Evolutionary conservation across 2,329 filamentous ascomycete genomes (phyloP).

Genomic region (Alternaria tenuissima): DNA sequence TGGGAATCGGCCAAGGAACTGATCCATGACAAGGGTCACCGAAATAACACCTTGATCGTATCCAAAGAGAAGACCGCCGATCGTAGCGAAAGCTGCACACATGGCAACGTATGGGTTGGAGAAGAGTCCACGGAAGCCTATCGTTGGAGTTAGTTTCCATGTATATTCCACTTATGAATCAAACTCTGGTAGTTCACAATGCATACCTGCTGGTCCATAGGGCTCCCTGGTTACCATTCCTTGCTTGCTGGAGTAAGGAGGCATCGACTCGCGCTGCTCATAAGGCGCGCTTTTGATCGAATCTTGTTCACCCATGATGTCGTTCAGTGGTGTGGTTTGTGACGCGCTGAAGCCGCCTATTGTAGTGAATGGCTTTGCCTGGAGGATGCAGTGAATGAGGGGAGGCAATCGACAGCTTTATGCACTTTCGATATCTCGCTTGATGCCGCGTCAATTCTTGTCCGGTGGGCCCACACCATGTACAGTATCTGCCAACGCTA

Average conservation of each 20-base stretch:
- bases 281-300: conserved; percentile 29
- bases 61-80: conserved; percentile 61
- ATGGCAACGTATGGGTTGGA: conserved; percentile 60
- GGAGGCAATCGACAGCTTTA: conserved; percentile 12
- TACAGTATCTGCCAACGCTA: conserved; percentile 15
- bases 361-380: conserved; percentile 1
- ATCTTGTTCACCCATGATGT: conserved; percentile 25
- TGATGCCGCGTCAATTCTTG: conserved; percentile 14
- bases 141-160: conserved; percentile 10
- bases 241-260: conserved; percentile 20
- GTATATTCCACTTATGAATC: neutral
- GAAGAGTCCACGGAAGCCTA: conserved; percentile 58
- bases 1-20: conserved; percentile 58
- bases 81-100: conserved; percentile 61
- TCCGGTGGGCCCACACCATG: conserved; percentile 15
- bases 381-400: neutral
- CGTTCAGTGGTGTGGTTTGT: conserved; percentile 6
- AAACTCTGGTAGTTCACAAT: neutral
- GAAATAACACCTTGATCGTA: conserved; percentile 58
- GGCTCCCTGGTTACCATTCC: conserved; percentile 33
- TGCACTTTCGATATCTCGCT: conserved; percentile 9
- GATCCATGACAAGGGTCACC: conserved; percentile 62
- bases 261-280: conserved; percentile 33
- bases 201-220: conserved; percentile 45
- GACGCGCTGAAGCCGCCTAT: conserved; percentile 5